phyloP scores from a whole-genome alignment of 352 stramenopile genomes.

The Phytophthora syringae region DNA sequence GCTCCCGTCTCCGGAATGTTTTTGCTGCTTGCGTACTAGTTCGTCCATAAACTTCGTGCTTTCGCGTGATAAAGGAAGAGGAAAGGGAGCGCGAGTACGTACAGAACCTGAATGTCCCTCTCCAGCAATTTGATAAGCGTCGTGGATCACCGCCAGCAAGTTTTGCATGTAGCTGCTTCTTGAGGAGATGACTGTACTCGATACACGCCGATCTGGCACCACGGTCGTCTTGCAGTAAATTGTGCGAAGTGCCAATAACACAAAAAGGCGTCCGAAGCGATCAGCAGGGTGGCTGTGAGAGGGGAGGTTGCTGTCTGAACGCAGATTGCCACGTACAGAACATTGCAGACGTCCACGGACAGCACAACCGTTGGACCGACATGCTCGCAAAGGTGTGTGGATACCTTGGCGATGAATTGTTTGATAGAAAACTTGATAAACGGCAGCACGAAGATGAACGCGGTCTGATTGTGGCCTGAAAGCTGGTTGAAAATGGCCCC shows the following conservation, averaged over 20 bases:
- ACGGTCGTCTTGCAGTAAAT: conserved; percentile 12
- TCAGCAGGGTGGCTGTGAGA: conserved; percentile 9
- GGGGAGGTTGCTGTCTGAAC: conserved; percentile 26
- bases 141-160: not conserved
- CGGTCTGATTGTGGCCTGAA: conserved; percentile 1
- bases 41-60: conserved; percentile 13
- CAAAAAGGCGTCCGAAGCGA: conserved; percentile 15
- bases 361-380: conserved; percentile 1
- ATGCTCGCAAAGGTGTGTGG: conserved; percentile 15
- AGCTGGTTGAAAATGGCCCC: conserved; percentile 18
- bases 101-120: not conserved
- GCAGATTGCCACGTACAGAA: conserved; percentile 21
- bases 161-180: conserved; percentile 6
- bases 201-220: not conserved
- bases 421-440: conserved; percentile 18
- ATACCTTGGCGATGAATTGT: conserved; percentile 9
- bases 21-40: not conserved
- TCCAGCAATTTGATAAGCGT: not conserved
- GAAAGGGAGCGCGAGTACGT: conserved; percentile 13
- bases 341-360: conserved; percentile 36
- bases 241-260: not conserved
- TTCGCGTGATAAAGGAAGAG: conserved; percentile 10
- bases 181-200: not conserved
- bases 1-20: not conserved
- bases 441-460: conserved; percentile 8